Base-by-base conservation (phyloP, 2,329 filamentous ascomycete species). In the Didymella pinodella region DNA sequence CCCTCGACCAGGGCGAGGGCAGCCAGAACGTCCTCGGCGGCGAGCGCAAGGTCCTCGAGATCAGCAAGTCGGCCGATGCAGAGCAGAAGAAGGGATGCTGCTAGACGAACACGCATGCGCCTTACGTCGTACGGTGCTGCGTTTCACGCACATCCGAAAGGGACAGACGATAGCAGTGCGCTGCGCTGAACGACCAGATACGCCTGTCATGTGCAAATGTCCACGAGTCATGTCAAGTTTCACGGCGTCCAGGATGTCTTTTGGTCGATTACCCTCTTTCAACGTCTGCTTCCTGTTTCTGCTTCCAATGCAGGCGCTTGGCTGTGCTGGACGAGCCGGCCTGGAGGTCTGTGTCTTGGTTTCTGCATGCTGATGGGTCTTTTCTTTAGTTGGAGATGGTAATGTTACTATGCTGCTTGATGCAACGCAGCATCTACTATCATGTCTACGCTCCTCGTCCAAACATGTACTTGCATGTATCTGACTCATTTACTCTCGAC, bases 1-100 rank as follows among this genome's bases (percentile, higher is more conserved):
- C 93, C 41, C 88, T 98, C 73, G 94, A 97, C 78, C 91, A 90
- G 75, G 92, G 91, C 75, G 93, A 97, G 71, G 86, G 88, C 63
- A 85, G 89, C 65, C 90, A 92, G 77, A 90, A 90, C 75, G 90
- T 90, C 67, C 90, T 95, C 73, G 88, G 88, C 68, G 87, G 73
- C 64, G 73, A 90, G 68, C 90, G 92, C 71, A 92, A 91, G 78
- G 82, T 84, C 48, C 91, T 98, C 74, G 90, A 92, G 66, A 90
- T 97, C 73, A 94, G 88, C 85, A 92, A 94, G 81, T 88, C 92
- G 50, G 87, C 90, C 68, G 91, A 95, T 70, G 86, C 92, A 73
- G 86, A 91, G 70, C 84, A 86, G 73, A 94, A 96, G 85, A 85
- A 87, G 67, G 88, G 90, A 79, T 95, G 92, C 82, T 95, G 91